Conservation (phyloP, 108 stramenopile genomes). For the Poteriospumella lacustris region DNA sequence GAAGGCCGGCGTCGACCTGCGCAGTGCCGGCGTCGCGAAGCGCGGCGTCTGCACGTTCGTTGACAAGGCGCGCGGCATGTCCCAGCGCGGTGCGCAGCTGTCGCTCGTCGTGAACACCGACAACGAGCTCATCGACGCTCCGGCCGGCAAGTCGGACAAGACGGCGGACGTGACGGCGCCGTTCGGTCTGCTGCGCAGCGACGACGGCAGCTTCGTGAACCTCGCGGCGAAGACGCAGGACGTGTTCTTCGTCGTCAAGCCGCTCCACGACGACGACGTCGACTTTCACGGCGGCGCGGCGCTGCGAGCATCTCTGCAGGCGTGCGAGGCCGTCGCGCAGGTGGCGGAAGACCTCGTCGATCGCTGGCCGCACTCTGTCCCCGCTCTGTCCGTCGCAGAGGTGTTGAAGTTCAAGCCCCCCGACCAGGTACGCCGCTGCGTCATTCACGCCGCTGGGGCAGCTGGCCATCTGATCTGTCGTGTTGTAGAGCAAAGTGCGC, state of each 20-base stretch:
- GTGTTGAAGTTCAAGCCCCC: neutral
- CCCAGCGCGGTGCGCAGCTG: neutral
- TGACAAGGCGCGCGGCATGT: neutral
- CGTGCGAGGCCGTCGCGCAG: too few relatives aligned
- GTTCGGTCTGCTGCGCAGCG: neutral
- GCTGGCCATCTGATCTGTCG: neutral
- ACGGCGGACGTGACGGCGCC: neutral
- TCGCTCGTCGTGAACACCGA: slow-evolving; percentile 16
- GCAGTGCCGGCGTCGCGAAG: neutral
- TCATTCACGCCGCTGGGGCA: neutral
- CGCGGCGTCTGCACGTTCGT: slow-evolving; percentile 22
- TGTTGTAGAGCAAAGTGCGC: neutral
- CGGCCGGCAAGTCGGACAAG: slow-evolving; percentile 19
- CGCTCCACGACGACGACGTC: neutral
- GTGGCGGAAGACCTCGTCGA: slow-evolving; percentile 20
- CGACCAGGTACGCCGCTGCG: neutral
- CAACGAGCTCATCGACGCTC: slow-evolving; percentile 8
- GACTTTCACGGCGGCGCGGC: neutral
- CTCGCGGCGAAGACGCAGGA: neutral
- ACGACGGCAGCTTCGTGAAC: neutral
- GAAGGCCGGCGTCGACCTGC: neutral
- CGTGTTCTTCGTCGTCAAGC: neutral
- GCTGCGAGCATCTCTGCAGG: too few relatives aligned
- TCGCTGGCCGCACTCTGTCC: slow-evolving; percentile 22
- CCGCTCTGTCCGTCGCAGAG: neutral